Evolutionary conservation across 176 grass and related monocot species (phyloP).

Genomic region (Carex pumila): DNA sequence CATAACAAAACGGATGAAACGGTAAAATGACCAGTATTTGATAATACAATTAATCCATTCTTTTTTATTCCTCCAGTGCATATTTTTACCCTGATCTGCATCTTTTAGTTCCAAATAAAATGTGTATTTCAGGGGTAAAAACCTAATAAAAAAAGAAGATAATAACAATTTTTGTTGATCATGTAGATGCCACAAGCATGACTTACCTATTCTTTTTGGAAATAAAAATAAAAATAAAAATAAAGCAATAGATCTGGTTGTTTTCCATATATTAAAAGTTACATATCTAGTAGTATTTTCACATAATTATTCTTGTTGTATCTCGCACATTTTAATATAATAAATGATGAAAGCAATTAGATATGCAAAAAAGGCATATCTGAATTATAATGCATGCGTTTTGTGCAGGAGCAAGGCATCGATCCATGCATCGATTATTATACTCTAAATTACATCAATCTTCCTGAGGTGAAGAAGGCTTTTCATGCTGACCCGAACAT

Average conservation of each 20-base stretch:
- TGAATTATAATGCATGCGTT: neutral
- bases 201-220: neutral
- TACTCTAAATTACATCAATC: constrained; percentile 14
- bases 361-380: neutral
- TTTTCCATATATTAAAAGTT: neutral
- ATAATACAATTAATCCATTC: neutral
- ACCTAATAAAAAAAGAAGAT: neutral
- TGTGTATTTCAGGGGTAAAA: neutral
- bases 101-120: neutral
- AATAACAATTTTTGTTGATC: neutral
- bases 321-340: neutral
- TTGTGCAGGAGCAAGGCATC: constrained; percentile 10
- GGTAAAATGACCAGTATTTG: neutral
- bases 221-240: neutral
- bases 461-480: constrained; percentile 22
- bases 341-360: neutral
- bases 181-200: neutral
- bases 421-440: constrained; percentile 17
- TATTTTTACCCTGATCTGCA: neutral
- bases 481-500: neutral
- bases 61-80: neutral
- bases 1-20: neutral
- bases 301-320: neutral
- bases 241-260: neutral
- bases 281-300: neutral